A percentile compares a stretch with the other conserved stretches of the same genome.
Evolutionary conservation across 345 rosid species (phyloP).

Genomic region (Populus davidiana): DNA sequence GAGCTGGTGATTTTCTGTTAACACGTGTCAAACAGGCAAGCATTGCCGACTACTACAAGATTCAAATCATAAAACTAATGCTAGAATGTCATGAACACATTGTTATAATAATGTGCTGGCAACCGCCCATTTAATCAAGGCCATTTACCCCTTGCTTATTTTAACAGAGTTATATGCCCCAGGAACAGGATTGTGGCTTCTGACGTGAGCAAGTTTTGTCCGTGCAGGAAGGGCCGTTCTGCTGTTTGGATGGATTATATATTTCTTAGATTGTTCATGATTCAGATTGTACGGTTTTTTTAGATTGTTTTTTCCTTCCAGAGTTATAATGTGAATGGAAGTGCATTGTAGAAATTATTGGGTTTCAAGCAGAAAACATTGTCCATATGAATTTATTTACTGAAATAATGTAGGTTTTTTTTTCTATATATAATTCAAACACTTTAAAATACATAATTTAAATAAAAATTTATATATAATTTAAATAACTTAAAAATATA

Average conservation of each 20-base stretch:
- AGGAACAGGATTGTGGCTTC: background rate
- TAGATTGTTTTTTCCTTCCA: background rate
- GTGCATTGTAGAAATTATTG: background rate
- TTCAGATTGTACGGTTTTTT: background rate
- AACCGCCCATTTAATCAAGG: slow-evolving; percentile 10
- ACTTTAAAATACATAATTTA: no score
- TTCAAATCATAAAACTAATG: background rate
- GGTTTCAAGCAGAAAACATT: background rate
- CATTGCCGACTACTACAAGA: background rate
- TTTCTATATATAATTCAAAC: no score
- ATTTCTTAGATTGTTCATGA: no score
- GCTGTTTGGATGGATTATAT: no score
- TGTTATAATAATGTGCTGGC: background rate
- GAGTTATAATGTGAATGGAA: no score
- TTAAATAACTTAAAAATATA: no score
- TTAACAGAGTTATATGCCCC: background rate
- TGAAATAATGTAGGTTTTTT: no score
- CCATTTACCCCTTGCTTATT: background rate
- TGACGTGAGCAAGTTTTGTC: background rate
- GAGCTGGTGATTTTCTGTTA: background rate
- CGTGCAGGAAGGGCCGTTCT: background rate
- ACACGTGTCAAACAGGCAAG: background rate
- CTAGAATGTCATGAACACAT: background rate
- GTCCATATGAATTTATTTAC: background rate
- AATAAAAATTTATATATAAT: no score